Percentiles rank a stretch among this genome's conserved stretches.
Evolutionary conservation across 129 eudicot species (phyloP).

Genomic region (Escallonia herrerae): DNA sequence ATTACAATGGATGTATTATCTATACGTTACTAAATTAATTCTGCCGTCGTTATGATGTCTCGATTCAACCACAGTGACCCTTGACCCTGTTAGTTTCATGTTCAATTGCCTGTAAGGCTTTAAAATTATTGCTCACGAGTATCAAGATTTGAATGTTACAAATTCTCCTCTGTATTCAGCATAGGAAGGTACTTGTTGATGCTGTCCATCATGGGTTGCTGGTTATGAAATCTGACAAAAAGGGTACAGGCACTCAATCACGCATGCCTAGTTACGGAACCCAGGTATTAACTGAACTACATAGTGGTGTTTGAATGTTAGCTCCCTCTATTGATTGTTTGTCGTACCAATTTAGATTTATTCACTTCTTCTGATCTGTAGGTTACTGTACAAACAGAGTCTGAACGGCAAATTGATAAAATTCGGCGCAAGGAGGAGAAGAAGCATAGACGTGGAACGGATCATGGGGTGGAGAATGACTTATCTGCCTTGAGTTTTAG

Average conservation of each 20-base stretch:
- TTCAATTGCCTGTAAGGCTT: too few relatives aligned
- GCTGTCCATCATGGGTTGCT: constrained; percentile 74
- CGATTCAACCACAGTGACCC: too few relatives aligned
- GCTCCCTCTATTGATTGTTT: background rate
- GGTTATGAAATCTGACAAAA: constrained; percentile 69
- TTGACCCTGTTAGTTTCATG: too few relatives aligned
- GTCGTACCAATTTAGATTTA: constrained; percentile 13
- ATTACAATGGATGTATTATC: too few relatives aligned
- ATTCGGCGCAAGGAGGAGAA: constrained; percentile 95
- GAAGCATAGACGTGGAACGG: constrained; percentile 77
- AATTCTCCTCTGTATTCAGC: constrained; percentile 36
- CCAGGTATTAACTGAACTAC: constrained; percentile 44
- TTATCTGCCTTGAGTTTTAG: constrained; percentile 53
- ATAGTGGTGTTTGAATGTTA: background rate
- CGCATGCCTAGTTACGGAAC: constrained; percentile 95
- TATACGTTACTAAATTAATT: too few relatives aligned
- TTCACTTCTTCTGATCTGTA: constrained; percentile 14
- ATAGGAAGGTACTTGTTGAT: constrained; percentile 86
- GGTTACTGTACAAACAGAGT: constrained; percentile 97
- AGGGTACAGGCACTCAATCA: constrained; percentile 46
- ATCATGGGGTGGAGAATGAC: constrained; percentile 62
- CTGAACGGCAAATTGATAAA: constrained; percentile 82
- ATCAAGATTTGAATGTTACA: background rate
- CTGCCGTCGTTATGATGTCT: too few relatives aligned
- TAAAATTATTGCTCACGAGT: too few relatives aligned